Percentiles rank a stretch among this genome's conserved stretches.
Conservation (phyloP, 116 monocot species). For the Dioscorea cayenensis region DNA sequence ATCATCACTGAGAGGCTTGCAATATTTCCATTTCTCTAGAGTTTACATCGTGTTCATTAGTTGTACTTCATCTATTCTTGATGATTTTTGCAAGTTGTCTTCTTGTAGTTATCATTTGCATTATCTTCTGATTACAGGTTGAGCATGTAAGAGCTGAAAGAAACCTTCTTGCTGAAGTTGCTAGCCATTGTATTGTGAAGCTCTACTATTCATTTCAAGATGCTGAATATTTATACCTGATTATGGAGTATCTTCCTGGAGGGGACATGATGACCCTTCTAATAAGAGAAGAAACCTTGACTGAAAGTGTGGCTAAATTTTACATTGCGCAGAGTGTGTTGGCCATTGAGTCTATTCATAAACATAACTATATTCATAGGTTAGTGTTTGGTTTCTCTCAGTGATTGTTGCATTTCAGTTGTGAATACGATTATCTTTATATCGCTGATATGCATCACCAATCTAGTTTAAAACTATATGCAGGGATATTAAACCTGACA, state of each 20-base stretch:
- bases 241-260: conserved; percentile 98
- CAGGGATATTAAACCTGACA: conserved; percentile 99
- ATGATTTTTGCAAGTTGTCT: not conserved
- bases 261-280: conserved; percentile 99
- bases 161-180: conserved; percentile 95
- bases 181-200: conserved; percentile 93
- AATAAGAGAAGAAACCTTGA: conserved; percentile 87
- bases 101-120: not conserved
- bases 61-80: not conserved
- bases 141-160: conserved; percentile 96
- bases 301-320: conserved; percentile 84
- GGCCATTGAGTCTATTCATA: conserved; percentile 97
- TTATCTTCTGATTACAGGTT: conserved; percentile 40
- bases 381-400: conserved; percentile 11
- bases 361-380: conserved; percentile 97
- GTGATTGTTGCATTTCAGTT: not conserved
- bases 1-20: too few species aligned
- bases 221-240: conserved; percentile 75
- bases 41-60: not conserved
- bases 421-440: not conserved
- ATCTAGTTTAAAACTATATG: conserved; percentile 4
- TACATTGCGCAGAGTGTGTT: conserved; percentile 88
- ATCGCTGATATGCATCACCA: not conserved
- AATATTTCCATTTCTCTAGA: too few species aligned
- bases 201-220: conserved; percentile 99